Conservation (phyloP, 495 filamentous ascomycete genomes). For the Aspergillus ellipticus region DNA sequence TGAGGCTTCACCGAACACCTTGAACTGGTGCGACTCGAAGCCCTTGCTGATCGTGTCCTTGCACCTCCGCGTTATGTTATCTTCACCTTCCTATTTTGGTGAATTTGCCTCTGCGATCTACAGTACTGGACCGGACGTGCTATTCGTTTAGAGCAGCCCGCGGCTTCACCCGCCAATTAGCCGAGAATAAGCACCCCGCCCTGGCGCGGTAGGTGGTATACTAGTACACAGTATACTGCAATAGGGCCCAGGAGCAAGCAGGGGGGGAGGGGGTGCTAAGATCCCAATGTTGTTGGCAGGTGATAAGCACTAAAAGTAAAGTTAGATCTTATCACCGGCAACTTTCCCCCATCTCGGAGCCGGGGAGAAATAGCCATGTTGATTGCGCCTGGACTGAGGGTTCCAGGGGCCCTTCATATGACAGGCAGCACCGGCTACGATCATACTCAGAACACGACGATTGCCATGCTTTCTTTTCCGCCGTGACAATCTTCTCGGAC, state of each 20-base stretch:
- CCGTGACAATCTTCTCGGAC: neutral
- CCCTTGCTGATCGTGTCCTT: neutral
- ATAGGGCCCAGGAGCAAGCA: neutral
- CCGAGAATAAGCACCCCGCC: neutral
- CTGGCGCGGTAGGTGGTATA: neutral
- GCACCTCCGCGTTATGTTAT: neutral
- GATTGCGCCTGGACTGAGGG: too few relatives aligned
- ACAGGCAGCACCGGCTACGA: neutral
- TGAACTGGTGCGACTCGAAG: neutral
- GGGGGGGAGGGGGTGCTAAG: neutral
- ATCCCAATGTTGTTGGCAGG: neutral
- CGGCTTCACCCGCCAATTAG: neutral
- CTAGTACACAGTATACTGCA: neutral
- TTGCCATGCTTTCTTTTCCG: slow-evolving; percentile 2
- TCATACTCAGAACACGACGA: neutral
- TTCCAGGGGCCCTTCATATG: neutral
- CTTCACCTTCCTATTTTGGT: neutral
- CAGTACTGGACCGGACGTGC: neutral
- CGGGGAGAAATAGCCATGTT: neutral
- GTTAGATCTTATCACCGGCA: neutral
- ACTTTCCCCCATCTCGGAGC: neutral
- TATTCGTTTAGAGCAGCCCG: too few relatives aligned
- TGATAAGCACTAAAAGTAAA: neutral
- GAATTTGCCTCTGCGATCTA: neutral
- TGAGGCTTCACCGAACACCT: neutral